A percentile compares a stretch with the other conserved stretches of the same genome.
Evolutionary conservation across 352 stramenopile genomes (phyloP).

Genomic region (Peronospora destructor): DNA sequence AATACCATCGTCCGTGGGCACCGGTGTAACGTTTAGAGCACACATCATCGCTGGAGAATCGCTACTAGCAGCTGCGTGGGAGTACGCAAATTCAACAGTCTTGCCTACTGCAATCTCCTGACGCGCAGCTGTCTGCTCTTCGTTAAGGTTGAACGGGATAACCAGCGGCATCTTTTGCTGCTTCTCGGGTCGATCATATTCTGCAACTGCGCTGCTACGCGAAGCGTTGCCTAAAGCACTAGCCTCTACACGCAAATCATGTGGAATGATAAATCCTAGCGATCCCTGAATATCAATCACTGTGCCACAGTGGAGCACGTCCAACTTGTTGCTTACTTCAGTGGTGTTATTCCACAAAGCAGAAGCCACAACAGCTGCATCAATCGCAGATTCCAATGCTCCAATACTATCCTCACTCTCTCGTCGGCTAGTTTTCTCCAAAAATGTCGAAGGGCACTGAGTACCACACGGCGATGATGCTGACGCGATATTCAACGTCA

Average conservation of each 20-base stretch:
- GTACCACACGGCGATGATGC: constrained; percentile 8
- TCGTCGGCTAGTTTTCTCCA: constrained; percentile 23
- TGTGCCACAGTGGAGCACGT: constrained; percentile 66
- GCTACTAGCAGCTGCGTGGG: constrained; percentile 13
- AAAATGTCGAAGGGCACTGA: constrained; percentile 7
- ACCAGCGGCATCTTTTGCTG: constrained; percentile 52
- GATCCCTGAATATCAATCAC: constrained; percentile 73
- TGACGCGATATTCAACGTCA: constrained; percentile 40
- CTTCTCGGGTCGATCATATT: constrained; percentile 7
- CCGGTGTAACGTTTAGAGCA: constrained; percentile 54
- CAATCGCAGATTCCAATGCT: constrained; percentile 26
- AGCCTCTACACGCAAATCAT: constrained; percentile 42
- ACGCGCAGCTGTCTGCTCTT: constrained; percentile 32
- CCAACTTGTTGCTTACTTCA: constrained; percentile 47
- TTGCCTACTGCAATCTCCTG: constrained; percentile 55
- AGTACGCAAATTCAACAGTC: constrained; percentile 64
- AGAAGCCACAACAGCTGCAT: constrained; percentile 11
- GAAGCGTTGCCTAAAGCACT: constrained; percentile 17
- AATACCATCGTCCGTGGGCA: constrained; percentile 55
- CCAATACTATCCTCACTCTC: constrained; percentile 31
- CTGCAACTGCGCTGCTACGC: constrained; percentile 8
- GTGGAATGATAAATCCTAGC: constrained; percentile 70
- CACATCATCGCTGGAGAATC: constrained; percentile 31
- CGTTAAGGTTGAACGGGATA: constrained; percentile 59
- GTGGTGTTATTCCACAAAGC: constrained; percentile 11